Conservation (phyloP, 164 flowering plant species). For the Nymphaea thermarum region DNA sequence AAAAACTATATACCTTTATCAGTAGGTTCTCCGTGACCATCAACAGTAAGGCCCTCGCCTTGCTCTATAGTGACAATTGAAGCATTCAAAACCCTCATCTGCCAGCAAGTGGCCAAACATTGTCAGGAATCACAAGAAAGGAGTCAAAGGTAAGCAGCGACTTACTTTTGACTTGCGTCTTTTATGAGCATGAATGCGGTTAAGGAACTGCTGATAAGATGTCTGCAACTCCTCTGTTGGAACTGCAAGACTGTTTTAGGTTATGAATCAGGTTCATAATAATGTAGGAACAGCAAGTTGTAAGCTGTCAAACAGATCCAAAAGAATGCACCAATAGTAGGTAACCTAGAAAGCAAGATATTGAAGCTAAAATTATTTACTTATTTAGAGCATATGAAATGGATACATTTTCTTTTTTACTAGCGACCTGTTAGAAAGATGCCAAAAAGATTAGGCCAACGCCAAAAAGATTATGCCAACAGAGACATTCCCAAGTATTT, state of each 20-base stretch:
- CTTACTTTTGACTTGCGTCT: constrained; percentile 46
- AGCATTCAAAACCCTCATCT: neutral
- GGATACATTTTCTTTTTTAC: no score
- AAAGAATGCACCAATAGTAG: neutral
- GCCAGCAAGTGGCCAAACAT: neutral
- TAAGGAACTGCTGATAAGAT: constrained; percentile 77
- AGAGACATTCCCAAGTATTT: no score
- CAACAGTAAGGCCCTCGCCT: neutral
- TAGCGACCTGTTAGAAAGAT: no score
- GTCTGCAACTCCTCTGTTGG: constrained; percentile 70
- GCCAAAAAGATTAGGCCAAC: no score
- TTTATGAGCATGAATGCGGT: constrained; percentile 48
- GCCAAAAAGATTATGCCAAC: no score
- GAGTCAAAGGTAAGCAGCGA: neutral
- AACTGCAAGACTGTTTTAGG: constrained; percentile 65
- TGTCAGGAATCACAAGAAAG: neutral
- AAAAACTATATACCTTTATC: neutral
- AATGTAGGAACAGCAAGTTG: no score
- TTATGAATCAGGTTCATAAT: neutral
- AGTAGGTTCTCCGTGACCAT: neutral
- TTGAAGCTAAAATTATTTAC: no score
- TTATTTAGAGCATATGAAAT: no score
- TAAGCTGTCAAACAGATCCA: neutral
- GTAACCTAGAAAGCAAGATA: no score
- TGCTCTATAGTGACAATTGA: neutral